Conservation (phyloP, 1,284 basidiomycete genomes). For the Leccinum holopus region DNA sequence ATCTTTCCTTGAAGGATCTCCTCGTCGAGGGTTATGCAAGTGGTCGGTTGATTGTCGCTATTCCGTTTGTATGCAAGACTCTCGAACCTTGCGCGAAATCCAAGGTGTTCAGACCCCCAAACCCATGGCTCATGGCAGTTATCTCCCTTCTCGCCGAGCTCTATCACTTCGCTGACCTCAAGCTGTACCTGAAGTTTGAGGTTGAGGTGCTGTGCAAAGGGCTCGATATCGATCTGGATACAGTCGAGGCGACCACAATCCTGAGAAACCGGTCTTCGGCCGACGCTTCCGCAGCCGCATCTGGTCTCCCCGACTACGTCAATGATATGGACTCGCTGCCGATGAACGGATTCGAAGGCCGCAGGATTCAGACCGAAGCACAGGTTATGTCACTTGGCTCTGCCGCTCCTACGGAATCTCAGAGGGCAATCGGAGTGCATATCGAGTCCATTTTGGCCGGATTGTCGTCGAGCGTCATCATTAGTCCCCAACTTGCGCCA, state of each 20-base stretch:
- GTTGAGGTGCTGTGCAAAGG: constrained; percentile 97
- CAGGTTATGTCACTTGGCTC: constrained; percentile 61
- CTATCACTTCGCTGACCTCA: constrained; percentile 96
- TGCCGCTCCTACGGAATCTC: constrained; percentile 54
- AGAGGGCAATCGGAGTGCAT: constrained; percentile 64
- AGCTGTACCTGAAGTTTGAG: constrained; percentile 97
- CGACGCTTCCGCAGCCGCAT: constrained; percentile 43
- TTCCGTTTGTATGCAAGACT: constrained; percentile 98
- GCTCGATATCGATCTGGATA: constrained; percentile 85
- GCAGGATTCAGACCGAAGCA: constrained; percentile 48
- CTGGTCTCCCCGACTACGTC: constrained; percentile 68
- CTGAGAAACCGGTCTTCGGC: constrained; percentile 72
- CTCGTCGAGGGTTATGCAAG: constrained; percentile 95
- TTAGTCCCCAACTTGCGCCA: constrained; percentile 72
- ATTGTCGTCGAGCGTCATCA: constrained; percentile 72
- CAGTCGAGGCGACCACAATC: constrained; percentile 82
- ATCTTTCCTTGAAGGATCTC: constrained; percentile 95
- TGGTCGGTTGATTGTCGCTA: constrained; percentile 89
- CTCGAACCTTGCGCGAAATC: constrained; percentile 90
- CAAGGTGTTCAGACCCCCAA: constrained; percentile 92
- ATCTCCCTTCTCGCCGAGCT: constrained; percentile 91
- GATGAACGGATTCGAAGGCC: constrained; percentile 63
- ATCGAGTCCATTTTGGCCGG: constrained; percentile 79
- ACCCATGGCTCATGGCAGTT: constrained; percentile 98
- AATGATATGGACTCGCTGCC: constrained; percentile 68